Conservation (phyloP, 306 rosid genomes). For the Morella rubra region DNA sequence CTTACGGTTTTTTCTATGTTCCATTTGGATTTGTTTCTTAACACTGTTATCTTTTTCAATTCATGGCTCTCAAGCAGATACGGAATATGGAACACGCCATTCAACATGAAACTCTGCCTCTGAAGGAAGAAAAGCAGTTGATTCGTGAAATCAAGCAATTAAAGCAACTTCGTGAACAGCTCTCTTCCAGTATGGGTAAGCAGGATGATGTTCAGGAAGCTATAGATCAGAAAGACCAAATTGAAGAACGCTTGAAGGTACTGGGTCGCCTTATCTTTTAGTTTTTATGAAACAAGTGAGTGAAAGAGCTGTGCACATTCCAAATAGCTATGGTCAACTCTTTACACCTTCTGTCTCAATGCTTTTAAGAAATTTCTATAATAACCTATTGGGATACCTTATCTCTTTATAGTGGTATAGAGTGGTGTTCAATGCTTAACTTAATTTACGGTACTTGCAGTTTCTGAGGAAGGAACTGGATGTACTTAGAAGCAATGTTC, state of each 20-base stretch:
- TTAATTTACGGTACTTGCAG: constrained; percentile 38
- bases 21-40: constrained; percentile 15
- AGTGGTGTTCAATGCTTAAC: constrained; percentile 4
- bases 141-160: constrained; percentile 73
- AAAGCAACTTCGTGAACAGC: constrained; percentile 70
- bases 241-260: constrained; percentile 68
- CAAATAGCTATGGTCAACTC: not conserved
- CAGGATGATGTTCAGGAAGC: constrained; percentile 61
- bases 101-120: constrained; percentile 75
- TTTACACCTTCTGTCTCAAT: not conserved
- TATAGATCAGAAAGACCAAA: constrained; percentile 50
- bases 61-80: constrained; percentile 48
- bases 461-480: constrained; percentile 64
- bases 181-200: constrained; percentile 53
- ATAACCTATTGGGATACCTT: not conserved
- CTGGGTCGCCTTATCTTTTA: constrained; percentile 10
- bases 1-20: constrained; percentile 6
- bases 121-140: constrained; percentile 75
- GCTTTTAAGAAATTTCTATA: constrained; percentile 3
- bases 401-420: not conserved
- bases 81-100: constrained; percentile 69
- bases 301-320: not conserved
- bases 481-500: constrained; percentile 52
- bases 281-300: constrained; percentile 9
- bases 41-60: constrained; percentile 14